phyloP scores from a whole-genome alignment of 2,329 filamentous ascomycete genomes.

The Aspergillus sp. region DNA sequence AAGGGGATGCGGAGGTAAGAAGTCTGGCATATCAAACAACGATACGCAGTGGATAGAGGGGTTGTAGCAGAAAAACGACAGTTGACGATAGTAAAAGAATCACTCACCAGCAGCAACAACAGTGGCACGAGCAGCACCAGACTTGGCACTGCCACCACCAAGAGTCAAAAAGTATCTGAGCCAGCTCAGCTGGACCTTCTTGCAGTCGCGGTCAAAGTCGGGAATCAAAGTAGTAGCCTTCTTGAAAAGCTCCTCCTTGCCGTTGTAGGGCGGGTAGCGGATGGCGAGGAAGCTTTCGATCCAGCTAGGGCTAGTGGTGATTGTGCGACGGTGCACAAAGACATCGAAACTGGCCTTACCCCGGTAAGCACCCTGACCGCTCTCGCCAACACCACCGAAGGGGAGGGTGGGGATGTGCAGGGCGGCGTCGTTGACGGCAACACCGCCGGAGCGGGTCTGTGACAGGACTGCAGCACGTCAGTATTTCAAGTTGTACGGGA shows the following conservation, averaged over 20 bases:
- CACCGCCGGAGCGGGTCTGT: constrained; percentile 68
- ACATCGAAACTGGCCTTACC: constrained; percentile 69
- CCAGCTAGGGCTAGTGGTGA: constrained; percentile 63
- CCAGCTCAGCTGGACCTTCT: constrained; percentile 42
- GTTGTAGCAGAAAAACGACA: no score
- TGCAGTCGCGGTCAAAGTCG: constrained; percentile 63
- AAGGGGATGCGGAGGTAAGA: not conserved
- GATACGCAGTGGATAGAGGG: no score
- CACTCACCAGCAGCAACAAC: constrained; percentile 45
- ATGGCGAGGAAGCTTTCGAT: constrained; percentile 59
- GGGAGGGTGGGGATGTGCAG: constrained; percentile 73
- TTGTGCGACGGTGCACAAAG: constrained; percentile 62
- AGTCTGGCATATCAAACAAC: not conserved
- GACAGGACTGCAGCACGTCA: constrained; percentile 54
- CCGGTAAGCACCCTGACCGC: constrained; percentile 74
- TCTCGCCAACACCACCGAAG: constrained; percentile 82
- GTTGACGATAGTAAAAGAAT: constrained; percentile 2
- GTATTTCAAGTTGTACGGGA: constrained; percentile 1
- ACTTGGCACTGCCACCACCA: constrained; percentile 43
- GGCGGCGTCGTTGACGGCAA: constrained; percentile 59
- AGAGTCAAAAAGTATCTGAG: constrained; percentile 43
- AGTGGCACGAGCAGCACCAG: constrained; percentile 39
- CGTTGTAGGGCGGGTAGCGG: constrained; percentile 63
- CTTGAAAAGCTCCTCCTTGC: constrained; percentile 56
- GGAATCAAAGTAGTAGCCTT: constrained; percentile 56